Conservation (phyloP, 257 asterid species). For the Scutellaria galericulata region DNA sequence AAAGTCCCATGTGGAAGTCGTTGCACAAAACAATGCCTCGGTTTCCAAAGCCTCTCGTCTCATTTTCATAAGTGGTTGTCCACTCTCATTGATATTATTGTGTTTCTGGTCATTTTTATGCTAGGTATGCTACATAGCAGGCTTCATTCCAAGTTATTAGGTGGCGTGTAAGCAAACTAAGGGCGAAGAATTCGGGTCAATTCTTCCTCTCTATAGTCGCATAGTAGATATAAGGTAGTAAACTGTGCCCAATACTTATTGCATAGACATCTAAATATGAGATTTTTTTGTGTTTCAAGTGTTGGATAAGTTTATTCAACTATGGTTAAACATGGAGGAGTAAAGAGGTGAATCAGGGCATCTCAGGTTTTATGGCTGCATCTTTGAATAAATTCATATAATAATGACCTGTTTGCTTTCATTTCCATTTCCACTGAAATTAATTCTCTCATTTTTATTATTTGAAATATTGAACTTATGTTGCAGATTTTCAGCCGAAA, state of each 20-base stretch:
- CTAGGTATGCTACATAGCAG: conserved; percentile 5
- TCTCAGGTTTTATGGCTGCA: not conserved
- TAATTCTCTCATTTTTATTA: too few species aligned
- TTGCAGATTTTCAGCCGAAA: not conserved
- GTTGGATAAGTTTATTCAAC: conserved; percentile 5
- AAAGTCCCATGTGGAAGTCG: not conserved
- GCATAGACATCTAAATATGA: not conserved
- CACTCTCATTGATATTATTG: too few species aligned
- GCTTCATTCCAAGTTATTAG: conserved; percentile 25
- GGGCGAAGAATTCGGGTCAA: not conserved
- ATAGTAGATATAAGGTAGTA: conserved; percentile 13
- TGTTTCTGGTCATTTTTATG: not conserved
- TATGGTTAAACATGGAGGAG: not conserved
- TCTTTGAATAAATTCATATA: not conserved
- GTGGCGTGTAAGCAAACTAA: conserved; percentile 10
- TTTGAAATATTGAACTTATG: not conserved
- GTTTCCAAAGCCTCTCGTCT: too few species aligned
- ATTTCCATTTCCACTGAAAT: not conserved
- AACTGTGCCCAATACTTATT: conserved; percentile 19
- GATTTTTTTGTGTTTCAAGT: not conserved
- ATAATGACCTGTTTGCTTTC: not conserved
- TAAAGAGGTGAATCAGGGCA: not conserved
- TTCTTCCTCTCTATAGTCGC: not conserved
- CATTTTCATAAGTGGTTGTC: too few species aligned
- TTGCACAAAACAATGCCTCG: not conserved